phyloP scores from a whole-genome alignment of 1,284 basidiomycete genomes.

The Sanguinoderma infundibulare region DNA sequence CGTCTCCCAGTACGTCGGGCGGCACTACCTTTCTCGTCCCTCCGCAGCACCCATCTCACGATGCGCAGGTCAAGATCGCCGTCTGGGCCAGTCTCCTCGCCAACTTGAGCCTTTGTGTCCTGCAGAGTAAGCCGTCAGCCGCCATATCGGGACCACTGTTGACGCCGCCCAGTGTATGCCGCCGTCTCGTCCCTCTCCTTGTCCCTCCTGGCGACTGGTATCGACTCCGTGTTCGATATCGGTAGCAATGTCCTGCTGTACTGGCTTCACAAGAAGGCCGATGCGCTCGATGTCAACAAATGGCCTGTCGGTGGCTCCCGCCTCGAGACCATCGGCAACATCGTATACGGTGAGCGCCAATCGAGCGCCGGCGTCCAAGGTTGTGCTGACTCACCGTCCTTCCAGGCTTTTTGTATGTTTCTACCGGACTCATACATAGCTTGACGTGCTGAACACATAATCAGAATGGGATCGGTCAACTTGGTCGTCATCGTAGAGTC shows the following conservation, averaged over 20 bases:
- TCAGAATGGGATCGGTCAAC: constrained; percentile 85
- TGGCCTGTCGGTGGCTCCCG: constrained; percentile 94
- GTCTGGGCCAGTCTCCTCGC: constrained; percentile 81
- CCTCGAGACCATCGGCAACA: constrained; percentile 90
- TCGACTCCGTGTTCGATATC: constrained; percentile 92
- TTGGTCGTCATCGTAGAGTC: constrained; percentile 88
- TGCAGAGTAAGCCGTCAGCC: constrained; percentile 59
- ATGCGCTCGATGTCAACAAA: constrained; percentile 75
- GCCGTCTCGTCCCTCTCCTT: constrained; percentile 87
- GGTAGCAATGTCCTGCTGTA: constrained; percentile 89
- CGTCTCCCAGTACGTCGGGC: constrained; percentile 61
- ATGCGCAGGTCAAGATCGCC: constrained; percentile 80
- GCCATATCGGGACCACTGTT: neutral
- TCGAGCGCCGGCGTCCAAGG: neutral
- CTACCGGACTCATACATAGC: neutral
- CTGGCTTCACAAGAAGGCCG: constrained; percentile 80
- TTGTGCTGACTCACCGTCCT: constrained; percentile 14
- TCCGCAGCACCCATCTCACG: constrained; percentile 3
- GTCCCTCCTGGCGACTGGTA: constrained; percentile 87
- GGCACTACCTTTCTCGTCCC: neutral
- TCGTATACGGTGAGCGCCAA: constrained; percentile 73
- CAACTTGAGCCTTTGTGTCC: constrained; percentile 73
- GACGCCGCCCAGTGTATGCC: constrained; percentile 68
- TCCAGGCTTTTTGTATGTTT: constrained; percentile 64
- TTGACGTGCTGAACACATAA: constrained; percentile 1